Percentiles rank a stretch among this genome's conserved stretches.
These are phyloP conservation scores for Colletotrichum sansevieriae DNA, from an alignment of 2,329 filamentous ascomycete species.

Conservation along the genomic window DNA sequence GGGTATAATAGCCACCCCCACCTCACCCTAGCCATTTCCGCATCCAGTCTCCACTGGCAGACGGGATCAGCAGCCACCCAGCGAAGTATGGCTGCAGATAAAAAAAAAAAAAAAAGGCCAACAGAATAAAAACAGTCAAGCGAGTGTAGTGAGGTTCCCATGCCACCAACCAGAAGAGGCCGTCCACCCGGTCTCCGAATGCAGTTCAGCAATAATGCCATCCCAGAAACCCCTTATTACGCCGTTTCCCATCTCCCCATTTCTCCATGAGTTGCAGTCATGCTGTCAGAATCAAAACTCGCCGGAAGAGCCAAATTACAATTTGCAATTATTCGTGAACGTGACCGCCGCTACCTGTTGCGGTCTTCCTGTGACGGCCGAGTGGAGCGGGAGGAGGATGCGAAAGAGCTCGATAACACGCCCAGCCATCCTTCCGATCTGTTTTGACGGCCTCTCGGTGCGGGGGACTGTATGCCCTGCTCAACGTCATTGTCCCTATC, in stretches of 20 bases:
- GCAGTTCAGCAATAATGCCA: conserved; percentile 31
- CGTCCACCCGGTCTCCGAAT: neutral
- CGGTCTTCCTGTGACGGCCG: conserved; percentile 37
- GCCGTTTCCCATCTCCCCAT: conserved; percentile 24
- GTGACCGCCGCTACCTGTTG: conserved; percentile 18
- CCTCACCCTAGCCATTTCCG: neutral
- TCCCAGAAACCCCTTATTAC: conserved; percentile 28
- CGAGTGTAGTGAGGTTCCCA: conserved; percentile 36
- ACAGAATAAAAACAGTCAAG: conserved; percentile 22
- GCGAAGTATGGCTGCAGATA: neutral
- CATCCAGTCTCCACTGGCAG: neutral
- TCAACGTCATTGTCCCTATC: conserved; percentile 57
- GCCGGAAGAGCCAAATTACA: conserved; percentile 9
- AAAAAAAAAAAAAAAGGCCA: conserved; percentile 1
- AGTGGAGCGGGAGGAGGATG: conserved; percentile 29
- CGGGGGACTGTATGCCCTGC: conserved; percentile 53
- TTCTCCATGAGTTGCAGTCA: conserved; percentile 11
- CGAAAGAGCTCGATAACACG: conserved; percentile 51
- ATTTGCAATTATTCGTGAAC: conserved; percentile 15
- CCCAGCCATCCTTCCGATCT: conserved; percentile 55
- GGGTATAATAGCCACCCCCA: conserved; percentile 40
- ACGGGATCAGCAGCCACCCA: neutral
- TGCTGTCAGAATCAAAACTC: conserved; percentile 16
- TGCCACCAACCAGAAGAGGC: conserved; percentile 17
- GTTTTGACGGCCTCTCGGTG: conserved; percentile 41